phyloP scores from a whole-genome alignment of 768 basidiomycete genomes.

The Megacollybia marginata region DNA sequence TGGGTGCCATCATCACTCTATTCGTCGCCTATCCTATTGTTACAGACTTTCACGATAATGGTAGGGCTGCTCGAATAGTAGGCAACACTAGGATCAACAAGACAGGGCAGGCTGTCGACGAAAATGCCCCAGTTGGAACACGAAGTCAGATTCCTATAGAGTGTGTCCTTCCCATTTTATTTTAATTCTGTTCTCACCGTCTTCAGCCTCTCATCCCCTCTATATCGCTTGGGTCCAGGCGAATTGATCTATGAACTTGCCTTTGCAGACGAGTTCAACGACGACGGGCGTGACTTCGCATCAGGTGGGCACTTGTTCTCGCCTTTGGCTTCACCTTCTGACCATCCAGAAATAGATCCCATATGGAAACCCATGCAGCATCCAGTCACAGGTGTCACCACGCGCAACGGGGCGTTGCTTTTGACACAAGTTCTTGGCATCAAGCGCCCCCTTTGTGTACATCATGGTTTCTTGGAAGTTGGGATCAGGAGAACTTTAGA shows the following conservation, averaged over 20 bases:
- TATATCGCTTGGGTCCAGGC: conserved; percentile 44
- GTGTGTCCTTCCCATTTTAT: conserved; percentile 1
- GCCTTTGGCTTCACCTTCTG: neutral
- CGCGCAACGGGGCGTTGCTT: conserved; percentile 5
- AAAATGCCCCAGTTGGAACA: conserved; percentile 8
- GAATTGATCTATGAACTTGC: conserved; percentile 43
- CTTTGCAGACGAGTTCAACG: conserved; percentile 61
- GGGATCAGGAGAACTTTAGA: conserved; percentile 3
- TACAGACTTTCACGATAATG: conserved; percentile 29
- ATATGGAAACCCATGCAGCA: conserved; percentile 7
- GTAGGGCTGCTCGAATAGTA: conserved; percentile 34
- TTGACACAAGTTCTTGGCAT: conserved; percentile 3
- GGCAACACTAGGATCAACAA: conserved; percentile 56
- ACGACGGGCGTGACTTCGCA: conserved; percentile 41
- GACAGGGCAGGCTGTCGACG: conserved; percentile 53
- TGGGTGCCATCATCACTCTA: conserved; percentile 49
- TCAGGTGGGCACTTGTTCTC: conserved; percentile 19
- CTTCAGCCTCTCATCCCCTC: conserved; percentile 37
- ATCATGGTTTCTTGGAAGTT: conserved; percentile 15
- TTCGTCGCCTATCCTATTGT: conserved; percentile 78
- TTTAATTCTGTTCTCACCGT: neutral
- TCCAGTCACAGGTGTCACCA: conserved; percentile 3
- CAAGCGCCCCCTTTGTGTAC: conserved; percentile 9
- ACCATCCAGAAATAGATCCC: neutral
- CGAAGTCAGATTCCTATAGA: conserved; percentile 26